Conservation (phyloP, 139 green algal species). For the Yamagishiella unicocca region DNA sequence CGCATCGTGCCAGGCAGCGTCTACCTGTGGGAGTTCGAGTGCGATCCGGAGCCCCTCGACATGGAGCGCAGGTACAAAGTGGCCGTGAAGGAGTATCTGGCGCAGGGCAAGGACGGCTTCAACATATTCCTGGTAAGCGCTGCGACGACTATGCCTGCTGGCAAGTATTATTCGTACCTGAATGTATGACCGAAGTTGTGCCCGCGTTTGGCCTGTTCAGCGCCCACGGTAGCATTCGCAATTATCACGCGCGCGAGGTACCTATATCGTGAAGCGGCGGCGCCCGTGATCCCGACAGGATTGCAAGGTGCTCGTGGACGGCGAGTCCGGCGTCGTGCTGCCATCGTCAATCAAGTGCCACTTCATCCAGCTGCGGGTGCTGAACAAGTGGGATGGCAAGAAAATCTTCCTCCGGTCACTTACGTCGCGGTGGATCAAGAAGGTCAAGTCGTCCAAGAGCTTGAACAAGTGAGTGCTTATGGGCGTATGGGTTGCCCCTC, state of each 20-base stretch:
- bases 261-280: not conserved
- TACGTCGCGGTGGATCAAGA: slow-evolving; percentile 25
- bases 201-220: too few species aligned
- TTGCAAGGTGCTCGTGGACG: slow-evolving; percentile 53
- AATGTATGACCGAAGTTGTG: too few species aligned
- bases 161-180: too few species aligned
- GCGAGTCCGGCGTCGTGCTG: slow-evolving; percentile 7
- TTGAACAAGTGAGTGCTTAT: slow-evolving; percentile 22
- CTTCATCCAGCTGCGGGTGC: slow-evolving; percentile 51
- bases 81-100: slow-evolving; percentile 80
- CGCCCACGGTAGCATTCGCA: too few species aligned
- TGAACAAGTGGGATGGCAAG: slow-evolving; percentile 54
- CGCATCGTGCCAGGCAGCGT: slow-evolving; percentile 68
- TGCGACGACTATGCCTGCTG: too few species aligned
- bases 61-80: slow-evolving; percentile 63
- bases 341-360: slow-evolving; percentile 37
- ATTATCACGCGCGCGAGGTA: too few species aligned
- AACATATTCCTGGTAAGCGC: slow-evolving; percentile 59
- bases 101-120: slow-evolving; percentile 84
- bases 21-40: slow-evolving; percentile 44
- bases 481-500: not conserved
- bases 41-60: slow-evolving; percentile 55
- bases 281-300: slow-evolving; percentile 4
- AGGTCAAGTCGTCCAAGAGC: slow-evolving; percentile 38
- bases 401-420: slow-evolving; percentile 32